Evolutionary conservation across 345 rosid species (phyloP), one percentile per base, ranked within the genome.

Genomic region (Atalantia buxifolia): DNA sequence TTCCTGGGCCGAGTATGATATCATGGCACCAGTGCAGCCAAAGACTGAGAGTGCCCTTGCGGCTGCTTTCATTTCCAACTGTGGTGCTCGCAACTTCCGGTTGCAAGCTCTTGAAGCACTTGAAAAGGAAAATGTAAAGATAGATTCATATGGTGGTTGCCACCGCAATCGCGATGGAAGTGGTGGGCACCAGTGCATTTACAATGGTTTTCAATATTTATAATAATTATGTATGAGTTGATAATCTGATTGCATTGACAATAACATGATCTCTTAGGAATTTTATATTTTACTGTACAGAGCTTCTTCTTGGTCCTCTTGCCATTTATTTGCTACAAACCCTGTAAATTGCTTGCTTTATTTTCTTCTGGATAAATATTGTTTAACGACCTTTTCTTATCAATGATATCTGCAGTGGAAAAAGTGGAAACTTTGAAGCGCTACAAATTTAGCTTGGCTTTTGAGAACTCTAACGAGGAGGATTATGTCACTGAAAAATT

Each of bases 1-100:
- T 88, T 96, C 99, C 4, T 96, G 99, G 99, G 97, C 98, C 5
- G 98, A 96, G 76, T 96, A 96, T 83, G 89, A 96, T 84, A 88
- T 96, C 60, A 96, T 96, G 99, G 94, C 97, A 69, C 97, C 98
- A 1, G 78, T 91, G 83, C 86, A 86, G 78, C 92, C 94, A 64
- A 96, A 96, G 85, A 89, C 94, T 0, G 97, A 94, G 86, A 92
- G 74, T 66, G 92, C 97, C 79, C 75, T 87, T 7, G 99, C 99
- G 69, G 99, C 98, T 77, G 98, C 98, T 85, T 96, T 96, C 88
- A 94, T 96, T 83, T 94, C 99, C 18, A 96, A 94, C 40, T 96
- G 99, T 42, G 97, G 88, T 70, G 97, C 99, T 42, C 92, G 88
- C 64, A 96, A 96, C 80, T 96, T 96, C 66, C 90, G 98, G 12